These are phyloP conservation scores for Amylocarpus encephaloides DNA, from an alignment of 2,329 filamentous ascomycete genomes.

Conservation along the genomic window DNA sequence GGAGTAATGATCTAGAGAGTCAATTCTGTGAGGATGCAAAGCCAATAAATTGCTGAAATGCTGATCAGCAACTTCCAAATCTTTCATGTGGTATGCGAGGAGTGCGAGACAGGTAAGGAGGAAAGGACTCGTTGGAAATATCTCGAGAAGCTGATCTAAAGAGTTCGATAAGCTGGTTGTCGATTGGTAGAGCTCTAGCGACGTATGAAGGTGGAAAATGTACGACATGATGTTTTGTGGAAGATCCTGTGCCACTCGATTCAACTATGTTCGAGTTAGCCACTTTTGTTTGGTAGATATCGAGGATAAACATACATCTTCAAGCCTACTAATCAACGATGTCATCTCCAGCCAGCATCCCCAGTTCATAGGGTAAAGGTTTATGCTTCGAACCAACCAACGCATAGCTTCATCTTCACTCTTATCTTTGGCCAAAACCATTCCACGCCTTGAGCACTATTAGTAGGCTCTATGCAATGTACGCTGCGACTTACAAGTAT, in stretches of 20 bases:
- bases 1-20: conserved; percentile 90
- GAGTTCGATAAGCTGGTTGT: conserved; percentile 67
- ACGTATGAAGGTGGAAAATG: conserved; percentile 89
- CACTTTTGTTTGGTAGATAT: background rate
- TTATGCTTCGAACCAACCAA: conserved; percentile 82
- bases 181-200: conserved; percentile 85
- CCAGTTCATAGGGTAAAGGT: conserved; percentile 93
- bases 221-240: conserved; percentile 89
- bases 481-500: conserved; percentile 50
- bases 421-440: conserved; percentile 84
- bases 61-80: conserved; percentile 61
- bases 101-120: conserved; percentile 85
- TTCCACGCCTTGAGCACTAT: conserved; percentile 59
- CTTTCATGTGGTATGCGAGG: conserved; percentile 83
- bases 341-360: conserved; percentile 93
- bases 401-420: conserved; percentile 79
- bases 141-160: conserved; percentile 68
- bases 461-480: background rate
- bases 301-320: conserved; percentile 58
- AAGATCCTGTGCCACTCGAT: conserved; percentile 62
- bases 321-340: conserved; percentile 67
- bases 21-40: conserved; percentile 65
- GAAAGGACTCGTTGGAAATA: conserved; percentile 86
- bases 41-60: conserved; percentile 76
- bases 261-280: conserved; percentile 49